Conservation (phyloP, 78 protist species). For the Diacronema lutheri region DNA sequence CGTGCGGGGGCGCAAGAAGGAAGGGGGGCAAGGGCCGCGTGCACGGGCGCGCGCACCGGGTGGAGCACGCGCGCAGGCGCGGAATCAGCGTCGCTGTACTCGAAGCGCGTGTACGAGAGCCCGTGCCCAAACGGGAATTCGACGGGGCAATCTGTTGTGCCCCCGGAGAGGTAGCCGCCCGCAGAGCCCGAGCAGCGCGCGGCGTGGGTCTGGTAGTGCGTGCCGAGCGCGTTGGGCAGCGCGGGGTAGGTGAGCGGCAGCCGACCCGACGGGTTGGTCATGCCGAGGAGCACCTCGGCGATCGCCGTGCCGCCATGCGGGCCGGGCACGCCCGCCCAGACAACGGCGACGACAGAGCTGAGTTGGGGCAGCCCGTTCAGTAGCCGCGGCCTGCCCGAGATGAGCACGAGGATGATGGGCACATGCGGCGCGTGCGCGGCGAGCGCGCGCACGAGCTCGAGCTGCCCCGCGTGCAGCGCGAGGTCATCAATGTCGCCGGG, state of each 20-base stretch:
- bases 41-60: background rate
- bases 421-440: conserved; percentile 10
- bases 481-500: conserved; percentile 58
- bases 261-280: conserved; percentile 67
- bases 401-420: conserved; percentile 38
- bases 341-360: conserved; percentile 20
- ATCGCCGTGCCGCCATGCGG: conserved; percentile 62
- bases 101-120: conserved; percentile 56
- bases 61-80: background rate
- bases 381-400: conserved; percentile 62
- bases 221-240: conserved; percentile 34
- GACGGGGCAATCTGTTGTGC: background rate
- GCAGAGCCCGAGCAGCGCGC: background rate
- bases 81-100: background rate
- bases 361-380: background rate
- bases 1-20: too few relatives aligned
- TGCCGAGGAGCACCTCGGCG: conserved; percentile 63
- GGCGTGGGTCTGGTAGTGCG: conserved; percentile 3
- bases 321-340: conserved; percentile 65
- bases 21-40: too few relatives aligned
- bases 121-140: conserved; percentile 58
- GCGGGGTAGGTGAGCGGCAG: conserved; percentile 67
- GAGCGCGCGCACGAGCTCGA: background rate
- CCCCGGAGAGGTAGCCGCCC: background rate
- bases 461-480: background rate